A percentile compares a stretch with the other conserved stretches of the same genome.
Conservation (phyloP, 78 protist genomes). For the Dictyostelium purpureum region DNA sequence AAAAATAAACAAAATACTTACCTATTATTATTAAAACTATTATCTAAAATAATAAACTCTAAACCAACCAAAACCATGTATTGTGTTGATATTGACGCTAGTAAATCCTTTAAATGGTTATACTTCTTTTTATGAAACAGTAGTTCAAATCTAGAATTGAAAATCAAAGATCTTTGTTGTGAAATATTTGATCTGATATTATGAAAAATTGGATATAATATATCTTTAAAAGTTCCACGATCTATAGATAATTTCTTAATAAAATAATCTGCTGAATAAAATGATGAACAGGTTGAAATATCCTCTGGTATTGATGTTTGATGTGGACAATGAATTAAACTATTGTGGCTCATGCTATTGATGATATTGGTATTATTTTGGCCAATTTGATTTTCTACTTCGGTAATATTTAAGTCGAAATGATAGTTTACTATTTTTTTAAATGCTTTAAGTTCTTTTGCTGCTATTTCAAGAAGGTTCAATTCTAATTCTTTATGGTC, state of each 20-base stretch:
- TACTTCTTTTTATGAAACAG: not conserved
- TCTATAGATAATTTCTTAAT: too few relatives aligned
- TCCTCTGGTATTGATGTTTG: not conserved
- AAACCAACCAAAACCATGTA: conserved; percentile 15
- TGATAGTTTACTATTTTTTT: not conserved
- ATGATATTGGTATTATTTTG: not conserved
- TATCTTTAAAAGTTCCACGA: too few relatives aligned
- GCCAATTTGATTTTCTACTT: not conserved
- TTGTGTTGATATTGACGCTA: not conserved
- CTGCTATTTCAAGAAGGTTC: not conserved
- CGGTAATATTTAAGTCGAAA: not conserved
- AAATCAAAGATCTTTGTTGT: not conserved
- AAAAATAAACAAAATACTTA: not conserved
- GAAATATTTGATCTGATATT: not conserved
- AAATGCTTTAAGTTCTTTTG: not conserved
- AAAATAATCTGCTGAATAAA: too few relatives aligned
- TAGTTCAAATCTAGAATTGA: conserved; percentile 25
- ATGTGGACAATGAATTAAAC: not conserved
- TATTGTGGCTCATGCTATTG: not conserved
- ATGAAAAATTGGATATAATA: not conserved
- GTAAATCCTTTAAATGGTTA: not conserved
- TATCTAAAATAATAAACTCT: not conserved
- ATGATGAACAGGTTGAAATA: too few relatives aligned
- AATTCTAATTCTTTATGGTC: conserved; percentile 1
- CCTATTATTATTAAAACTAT: not conserved